These are phyloP conservation scores for Diaporthe sp. DNA, from an alignment of 2,329 filamentous ascomycete genomes.

Conservation along the genomic window DNA sequence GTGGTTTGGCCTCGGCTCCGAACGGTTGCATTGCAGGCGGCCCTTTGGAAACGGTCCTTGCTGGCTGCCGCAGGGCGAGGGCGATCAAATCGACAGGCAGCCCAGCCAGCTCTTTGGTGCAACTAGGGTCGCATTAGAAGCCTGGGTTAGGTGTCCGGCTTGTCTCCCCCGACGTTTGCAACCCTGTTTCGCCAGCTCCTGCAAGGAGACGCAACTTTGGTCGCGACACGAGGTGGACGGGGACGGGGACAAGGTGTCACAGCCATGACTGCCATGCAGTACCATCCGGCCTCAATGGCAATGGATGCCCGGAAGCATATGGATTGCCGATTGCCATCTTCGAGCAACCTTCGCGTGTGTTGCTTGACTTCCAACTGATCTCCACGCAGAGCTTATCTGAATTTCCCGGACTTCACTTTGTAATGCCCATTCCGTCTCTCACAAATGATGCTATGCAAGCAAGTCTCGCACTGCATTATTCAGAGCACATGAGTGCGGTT, in stretches of 20 bases:
- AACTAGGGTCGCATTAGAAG: conserved; percentile 28
- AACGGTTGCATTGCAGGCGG: conserved; percentile 39
- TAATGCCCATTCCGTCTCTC: neutral
- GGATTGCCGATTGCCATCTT: neutral
- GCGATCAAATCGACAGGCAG: conserved; percentile 32
- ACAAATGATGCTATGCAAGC: neutral
- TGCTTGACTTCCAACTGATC: conserved; percentile 19
- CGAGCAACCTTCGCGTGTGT: neutral
- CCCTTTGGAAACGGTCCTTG: conserved; percentile 28
- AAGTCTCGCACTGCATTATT: conserved; percentile 17
- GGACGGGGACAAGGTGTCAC: conserved; percentile 9
- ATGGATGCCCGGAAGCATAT: conserved; percentile 7
- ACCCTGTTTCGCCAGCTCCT: conserved; percentile 27
- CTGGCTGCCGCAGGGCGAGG: conserved; percentile 16
- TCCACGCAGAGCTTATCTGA: conserved; percentile 8
- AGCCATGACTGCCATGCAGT: conserved; percentile 13
- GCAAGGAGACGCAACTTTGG: conserved; percentile 17
- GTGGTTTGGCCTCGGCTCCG: conserved; percentile 29
- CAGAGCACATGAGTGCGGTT: conserved; percentile 11
- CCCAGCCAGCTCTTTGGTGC: conserved; percentile 13
- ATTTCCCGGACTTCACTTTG: neutral
- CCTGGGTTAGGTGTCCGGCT: conserved; percentile 39
- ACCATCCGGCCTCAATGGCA: neutral
- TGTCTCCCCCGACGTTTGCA: conserved; percentile 30
- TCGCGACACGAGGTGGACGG: conserved; percentile 9